Evolutionary conservation across 169 alveolate species (phyloP), one percentile per base, ranked within the genome.

Genomic region (Besnoitia besnoiti): DNA sequence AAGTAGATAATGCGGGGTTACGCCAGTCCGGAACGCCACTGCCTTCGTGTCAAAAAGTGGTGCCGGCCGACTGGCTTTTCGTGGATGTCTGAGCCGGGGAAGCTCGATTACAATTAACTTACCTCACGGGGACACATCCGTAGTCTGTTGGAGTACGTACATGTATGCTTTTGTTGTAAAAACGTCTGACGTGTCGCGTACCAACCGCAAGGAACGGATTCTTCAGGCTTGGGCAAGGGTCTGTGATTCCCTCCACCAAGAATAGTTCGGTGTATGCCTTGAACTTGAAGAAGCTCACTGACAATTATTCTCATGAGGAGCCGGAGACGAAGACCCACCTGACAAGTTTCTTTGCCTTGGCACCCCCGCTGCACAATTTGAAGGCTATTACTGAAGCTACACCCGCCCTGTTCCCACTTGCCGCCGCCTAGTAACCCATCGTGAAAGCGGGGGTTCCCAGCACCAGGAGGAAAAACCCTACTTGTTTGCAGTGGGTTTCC

Each of bases 41-140:
- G 33, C 47, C 35, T 87, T 61, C 24, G 84, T 37, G 27, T 87
- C 87, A 55, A 77, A 87, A 5, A 87, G 92, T 5, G 92, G 92
- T 5, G 84, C 85, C 24, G 92, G 92, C 5, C 33, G 47, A 19
- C 92, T 87, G 85, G 27, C n/a, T 35, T 14, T 35, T 19, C 39
- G 44, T 67, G 40, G 46, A 33, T 35, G 19, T 67, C 80, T 0
- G 0, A 10, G n/a, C 39, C 42, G 10, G 46, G n/a, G n/a, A 67
- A 42, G 39, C 47, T 5, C 24, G 27, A 21, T 55, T 55, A 50
- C 10, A 30, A 24, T 35, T n/a, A 10, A 0, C 30, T 77, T 44
- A 77, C 87, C 61, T 77, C 55, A 40, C 33, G 40, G 87, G 87
- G 30, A 21, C 44, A 35, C 87, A 77, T 1, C 40, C 87, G 87